These are phyloP conservation scores for Powellomyces hirtus DNA, from an alignment of 192 early-diverging fungal genomes.

Conservation along the genomic window DNA sequence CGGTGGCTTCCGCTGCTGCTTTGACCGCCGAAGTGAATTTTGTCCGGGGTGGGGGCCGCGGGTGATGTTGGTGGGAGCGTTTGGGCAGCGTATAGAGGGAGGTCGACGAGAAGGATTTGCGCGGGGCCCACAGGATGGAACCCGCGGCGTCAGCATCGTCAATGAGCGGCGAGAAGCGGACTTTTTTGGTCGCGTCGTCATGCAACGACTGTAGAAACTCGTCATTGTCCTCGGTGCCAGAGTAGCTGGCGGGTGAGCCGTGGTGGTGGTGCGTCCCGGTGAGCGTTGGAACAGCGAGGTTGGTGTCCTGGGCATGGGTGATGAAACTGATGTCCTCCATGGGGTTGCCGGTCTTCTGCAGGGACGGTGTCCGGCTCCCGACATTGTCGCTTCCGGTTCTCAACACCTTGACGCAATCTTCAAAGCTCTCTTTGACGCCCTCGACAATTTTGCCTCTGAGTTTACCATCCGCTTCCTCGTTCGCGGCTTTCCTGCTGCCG, in stretches of 20 bases:
- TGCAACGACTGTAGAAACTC: too few relatives aligned
- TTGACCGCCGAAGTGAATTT: neutral
- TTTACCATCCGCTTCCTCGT: neutral
- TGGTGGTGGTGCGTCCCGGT: neutral
- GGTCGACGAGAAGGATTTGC: constrained; percentile 10
- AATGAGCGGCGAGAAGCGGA: neutral
- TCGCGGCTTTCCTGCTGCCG: neutral
- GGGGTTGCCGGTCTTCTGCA: too few relatives aligned
- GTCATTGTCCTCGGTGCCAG: too few relatives aligned
- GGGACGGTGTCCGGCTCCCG: neutral
- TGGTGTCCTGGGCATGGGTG: too few relatives aligned
- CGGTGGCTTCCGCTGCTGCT: neutral
- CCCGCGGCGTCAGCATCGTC: neutral
- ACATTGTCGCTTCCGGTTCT: neutral
- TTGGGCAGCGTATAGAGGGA: neutral
- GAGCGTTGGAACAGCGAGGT: neutral
- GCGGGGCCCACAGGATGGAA: neutral
- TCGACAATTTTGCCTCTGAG: constrained; percentile 1
- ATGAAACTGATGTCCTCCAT: too few relatives aligned
- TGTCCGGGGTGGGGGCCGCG: too few relatives aligned
- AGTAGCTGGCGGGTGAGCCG: too few relatives aligned
- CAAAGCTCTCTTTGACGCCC: constrained; percentile 9
- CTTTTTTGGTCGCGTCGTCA: neutral
- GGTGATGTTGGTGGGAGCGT: constrained; percentile 2
- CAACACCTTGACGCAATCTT: neutral